Conservation (phyloP, 2,329 filamentous ascomycete genomes). For the Colletotrichum sublineola region DNA sequence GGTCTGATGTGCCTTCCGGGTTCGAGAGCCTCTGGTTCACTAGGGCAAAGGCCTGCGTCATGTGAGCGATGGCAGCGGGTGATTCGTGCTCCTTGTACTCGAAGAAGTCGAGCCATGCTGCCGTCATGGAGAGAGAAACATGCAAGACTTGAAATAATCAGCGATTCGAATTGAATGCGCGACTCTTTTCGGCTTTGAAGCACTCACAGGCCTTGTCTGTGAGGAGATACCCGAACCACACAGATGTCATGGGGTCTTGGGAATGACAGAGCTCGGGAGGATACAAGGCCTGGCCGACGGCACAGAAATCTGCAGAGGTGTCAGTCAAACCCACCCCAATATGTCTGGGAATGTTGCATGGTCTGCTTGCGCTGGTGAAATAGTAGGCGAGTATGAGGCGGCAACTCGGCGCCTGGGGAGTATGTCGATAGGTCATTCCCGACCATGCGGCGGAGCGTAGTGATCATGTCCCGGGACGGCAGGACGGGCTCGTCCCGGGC, state of each 20-base stretch:
- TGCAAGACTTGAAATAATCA: neutral
- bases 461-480: neutral
- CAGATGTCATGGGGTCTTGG: neutral
- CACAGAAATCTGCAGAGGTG: neutral
- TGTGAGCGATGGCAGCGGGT: neutral
- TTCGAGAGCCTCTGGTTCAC: neutral
- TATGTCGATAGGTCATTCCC: neutral
- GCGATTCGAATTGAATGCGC: no score
- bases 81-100: neutral
- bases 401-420: neutral
- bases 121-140: neutral
- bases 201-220: conserved; percentile 10
- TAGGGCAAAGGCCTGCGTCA: neutral
- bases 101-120: conserved; percentile 3
- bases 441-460: neutral
- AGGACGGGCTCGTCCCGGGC: no score
- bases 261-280: conserved; percentile 15
- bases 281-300: conserved; percentile 3
- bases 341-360: neutral
- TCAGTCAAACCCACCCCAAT: neutral
- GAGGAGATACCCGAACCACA: neutral
- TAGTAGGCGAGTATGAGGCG: neutral
- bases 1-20: neutral
- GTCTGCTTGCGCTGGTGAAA: neutral
- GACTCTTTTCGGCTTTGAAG: neutral